Evolutionary conservation across 169 alveolate genomes (phyloP).

Genomic region (Amoebophrya sp.): DNA sequence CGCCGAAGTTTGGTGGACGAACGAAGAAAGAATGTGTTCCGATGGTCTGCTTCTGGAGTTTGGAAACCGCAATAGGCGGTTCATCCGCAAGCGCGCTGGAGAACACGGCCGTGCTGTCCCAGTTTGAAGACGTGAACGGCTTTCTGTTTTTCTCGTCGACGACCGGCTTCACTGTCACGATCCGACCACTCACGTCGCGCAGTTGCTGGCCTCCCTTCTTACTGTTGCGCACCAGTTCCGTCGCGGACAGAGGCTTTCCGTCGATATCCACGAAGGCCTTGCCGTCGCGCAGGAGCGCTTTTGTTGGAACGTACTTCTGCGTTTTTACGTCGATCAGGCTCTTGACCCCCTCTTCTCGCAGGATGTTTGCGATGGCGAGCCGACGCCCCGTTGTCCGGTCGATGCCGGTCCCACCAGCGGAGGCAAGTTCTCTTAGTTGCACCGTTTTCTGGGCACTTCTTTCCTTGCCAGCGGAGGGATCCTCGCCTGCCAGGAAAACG

Average conservation of each 20-base stretch:
- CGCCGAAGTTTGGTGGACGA: background rate
- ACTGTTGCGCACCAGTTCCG: background rate
- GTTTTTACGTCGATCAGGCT: background rate
- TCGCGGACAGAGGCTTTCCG: background rate
- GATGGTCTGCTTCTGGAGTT: no score
- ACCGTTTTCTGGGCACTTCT: background rate
- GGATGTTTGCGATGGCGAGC: background rate
- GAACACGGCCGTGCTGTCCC: no score
- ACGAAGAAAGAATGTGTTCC: background rate
- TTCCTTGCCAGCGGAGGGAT: background rate
- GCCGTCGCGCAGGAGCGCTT: background rate
- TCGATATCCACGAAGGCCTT: background rate
- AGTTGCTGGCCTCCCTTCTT: background rate
- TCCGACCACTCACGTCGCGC: background rate
- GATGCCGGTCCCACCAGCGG: background rate
- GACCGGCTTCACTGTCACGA: no score
- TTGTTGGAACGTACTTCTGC: background rate
- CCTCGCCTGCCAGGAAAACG: no score
- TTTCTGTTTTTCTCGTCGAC: no score
- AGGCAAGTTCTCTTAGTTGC: background rate
- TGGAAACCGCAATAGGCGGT: no score
- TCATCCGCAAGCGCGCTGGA: no score
- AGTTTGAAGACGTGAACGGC: no score
- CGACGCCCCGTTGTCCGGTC: background rate
- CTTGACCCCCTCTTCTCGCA: background rate